Base-by-base conservation (phyloP, 2,329 filamentous ascomycete genomes). In the Sporothrix sp. region DNA sequence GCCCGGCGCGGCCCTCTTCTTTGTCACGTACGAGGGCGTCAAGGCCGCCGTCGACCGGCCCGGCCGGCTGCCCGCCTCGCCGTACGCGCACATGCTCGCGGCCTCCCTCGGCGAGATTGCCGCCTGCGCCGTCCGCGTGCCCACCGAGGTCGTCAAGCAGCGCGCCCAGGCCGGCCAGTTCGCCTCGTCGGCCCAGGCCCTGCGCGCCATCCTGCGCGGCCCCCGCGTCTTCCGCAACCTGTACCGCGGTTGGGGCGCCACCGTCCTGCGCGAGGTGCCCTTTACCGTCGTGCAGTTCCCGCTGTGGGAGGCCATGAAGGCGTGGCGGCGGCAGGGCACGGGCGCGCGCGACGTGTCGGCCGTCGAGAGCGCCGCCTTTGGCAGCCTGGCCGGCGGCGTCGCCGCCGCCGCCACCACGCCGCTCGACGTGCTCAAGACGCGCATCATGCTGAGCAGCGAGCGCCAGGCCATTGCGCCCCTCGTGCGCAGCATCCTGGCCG, bases 271-370 rank as follows among this genome's bases (percentile, higher is more conserved):
- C 53, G 93, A 98, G 72, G 90, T 98, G 54, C 93, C 93, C 4
- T 98, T 98, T 62, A 97, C 94, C 3, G 83, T 96, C 9, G 85
- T 98, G 56, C 93, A 98, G 68, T 98, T 98, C 65, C 93, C 93
- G 40, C 76, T 98, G 56, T 98, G 93, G 93, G 93, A 98, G 69
- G 81, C 77, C 4, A 78, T 97, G 75, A 97, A 96, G 75, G 73
- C 74, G 37, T 87, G 79, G 76, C 74, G 81, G 6, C 67, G 58
- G 53, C 36, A 43, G 0, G 47, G 33, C 21, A 53, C 54, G 1
- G 54, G 55, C 3, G 54, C 46, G 3, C 58, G 56, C 62, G 69
- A 75, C 62, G 71, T 93, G 2, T 76, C 81, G 14, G 89, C 85
- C 0, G 68, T 76, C 2, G 89, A 95, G 69, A 93, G 87, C 58